Percentiles rank a stretch among this genome's conserved stretches.
Conservation (phyloP, 2,329 filamentous ascomycete genomes). For the Penicillium vulpinum region DNA sequence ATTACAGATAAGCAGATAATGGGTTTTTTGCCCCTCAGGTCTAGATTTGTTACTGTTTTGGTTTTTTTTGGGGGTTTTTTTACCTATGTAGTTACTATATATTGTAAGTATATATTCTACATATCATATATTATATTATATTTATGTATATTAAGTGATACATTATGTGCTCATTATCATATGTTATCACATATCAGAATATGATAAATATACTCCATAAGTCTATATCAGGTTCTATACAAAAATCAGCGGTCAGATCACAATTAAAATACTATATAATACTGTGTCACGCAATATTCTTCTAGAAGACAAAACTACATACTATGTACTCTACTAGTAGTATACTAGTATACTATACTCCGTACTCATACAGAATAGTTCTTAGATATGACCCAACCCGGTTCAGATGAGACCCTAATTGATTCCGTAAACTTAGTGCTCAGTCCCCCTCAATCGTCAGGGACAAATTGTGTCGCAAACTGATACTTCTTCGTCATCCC, state of each 20-base stretch:
- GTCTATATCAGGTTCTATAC: background rate
- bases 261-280: background rate
- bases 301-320: constrained; percentile 1
- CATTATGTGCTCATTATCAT: too few relatives aligned
- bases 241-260: background rate
- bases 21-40: constrained; percentile 3
- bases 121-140: background rate
- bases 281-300: constrained; percentile 4
- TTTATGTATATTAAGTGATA: too few relatives aligned
- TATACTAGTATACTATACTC: background rate
- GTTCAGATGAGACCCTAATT: constrained; percentile 2
- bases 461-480: background rate
- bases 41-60: background rate
- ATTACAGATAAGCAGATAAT: constrained; percentile 14
- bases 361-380: background rate
- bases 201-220: too few relatives aligned
- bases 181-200: too few relatives aligned
- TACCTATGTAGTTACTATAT: background rate
- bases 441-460: constrained; percentile 5
- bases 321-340: too few relatives aligned
- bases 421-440: constrained; percentile 4
- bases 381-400: background rate
- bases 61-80: background rate
- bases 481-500: constrained; percentile 3
- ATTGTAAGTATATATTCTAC: background rate